Percentiles rank a stretch among this genome's conserved stretches.
Evolutionary conservation across 257 asterid species (phyloP).

Genomic region (Nicotiana knightiana): DNA sequence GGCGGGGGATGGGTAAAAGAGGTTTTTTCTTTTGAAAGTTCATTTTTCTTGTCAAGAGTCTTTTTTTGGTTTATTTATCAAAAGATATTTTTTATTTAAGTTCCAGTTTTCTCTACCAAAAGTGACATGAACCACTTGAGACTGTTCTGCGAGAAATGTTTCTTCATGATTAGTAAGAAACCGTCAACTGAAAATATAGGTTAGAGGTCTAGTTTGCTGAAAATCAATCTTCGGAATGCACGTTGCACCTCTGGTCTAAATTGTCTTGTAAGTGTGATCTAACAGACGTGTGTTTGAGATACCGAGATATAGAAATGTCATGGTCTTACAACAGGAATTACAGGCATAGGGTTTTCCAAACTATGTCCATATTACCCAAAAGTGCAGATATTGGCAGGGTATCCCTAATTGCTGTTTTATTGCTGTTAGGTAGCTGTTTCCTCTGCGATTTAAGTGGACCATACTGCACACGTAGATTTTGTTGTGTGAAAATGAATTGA

Average conservation of each 20-base stretch:
- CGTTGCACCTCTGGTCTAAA: not conserved
- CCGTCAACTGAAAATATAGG: not conserved
- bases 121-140: not conserved
- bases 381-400: not conserved
- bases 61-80: not conserved
- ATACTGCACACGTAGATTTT: too few species aligned
- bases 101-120: not conserved
- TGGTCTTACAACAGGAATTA: not conserved
- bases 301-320: not conserved
- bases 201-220: not conserved
- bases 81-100: not conserved
- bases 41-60: not conserved
- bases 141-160: not conserved
- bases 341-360: not conserved
- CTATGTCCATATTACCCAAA: not conserved
- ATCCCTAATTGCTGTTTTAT: not conserved
- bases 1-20: not conserved
- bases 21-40: not conserved
- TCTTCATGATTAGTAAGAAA: not conserved
- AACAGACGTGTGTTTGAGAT: not conserved
- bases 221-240: not conserved
- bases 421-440: not conserved
- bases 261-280: not conserved
- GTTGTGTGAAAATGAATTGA: not conserved
- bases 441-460: not conserved